phyloP scores from a whole-genome alignment of 495 filamentous ascomycete species.

The Daldinia childiae region DNA sequence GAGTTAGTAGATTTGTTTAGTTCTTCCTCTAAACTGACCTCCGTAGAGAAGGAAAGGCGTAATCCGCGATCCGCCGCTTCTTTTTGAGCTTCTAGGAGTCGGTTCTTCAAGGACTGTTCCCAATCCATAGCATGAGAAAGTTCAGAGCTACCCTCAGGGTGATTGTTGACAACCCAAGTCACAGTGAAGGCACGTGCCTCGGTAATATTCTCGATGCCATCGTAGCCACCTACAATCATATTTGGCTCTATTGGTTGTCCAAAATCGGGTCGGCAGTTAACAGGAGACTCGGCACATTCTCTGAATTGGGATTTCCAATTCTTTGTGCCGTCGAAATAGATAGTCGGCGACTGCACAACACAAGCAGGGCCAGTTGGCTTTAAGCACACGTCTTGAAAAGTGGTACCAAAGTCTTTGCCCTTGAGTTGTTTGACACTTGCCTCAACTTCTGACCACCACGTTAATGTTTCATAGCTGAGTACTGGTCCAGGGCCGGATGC shows the following conservation, averaged over 20 bases:
- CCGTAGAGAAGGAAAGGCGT: constrained; percentile 90
- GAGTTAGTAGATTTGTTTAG: constrained; percentile 97
- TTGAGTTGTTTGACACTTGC: constrained; percentile 72
- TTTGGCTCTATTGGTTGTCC: constrained; percentile 84
- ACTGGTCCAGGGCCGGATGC: constrained; percentile 73
- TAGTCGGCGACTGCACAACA: constrained; percentile 88
- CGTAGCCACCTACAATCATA: constrained; percentile 85
- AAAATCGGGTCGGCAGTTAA: constrained; percentile 86
- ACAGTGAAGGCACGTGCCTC: constrained; percentile 82
- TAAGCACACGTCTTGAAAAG: constrained; percentile 87
- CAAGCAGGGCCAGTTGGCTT: constrained; percentile 90
- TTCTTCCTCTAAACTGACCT: constrained; percentile 92
- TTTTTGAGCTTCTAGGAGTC: constrained; percentile 76
- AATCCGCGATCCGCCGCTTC: constrained; percentile 83
- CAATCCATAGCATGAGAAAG: constrained; percentile 83
- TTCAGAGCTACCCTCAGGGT: constrained; percentile 73
- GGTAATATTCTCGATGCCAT: constrained; percentile 70
- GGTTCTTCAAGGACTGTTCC: constrained; percentile 77
- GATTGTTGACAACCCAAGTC: constrained; percentile 97
- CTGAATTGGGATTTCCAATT: constrained; percentile 76
- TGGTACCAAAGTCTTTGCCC: constrained; percentile 68
- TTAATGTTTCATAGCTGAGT: constrained; percentile 83
- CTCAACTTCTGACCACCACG: constrained; percentile 96
- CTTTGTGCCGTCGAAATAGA: constrained; percentile 75
- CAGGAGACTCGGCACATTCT: constrained; percentile 78